phyloP scores from a whole-genome alignment of 2,329 filamentous ascomycete species.

The Scedosporium aurantiacum region DNA sequence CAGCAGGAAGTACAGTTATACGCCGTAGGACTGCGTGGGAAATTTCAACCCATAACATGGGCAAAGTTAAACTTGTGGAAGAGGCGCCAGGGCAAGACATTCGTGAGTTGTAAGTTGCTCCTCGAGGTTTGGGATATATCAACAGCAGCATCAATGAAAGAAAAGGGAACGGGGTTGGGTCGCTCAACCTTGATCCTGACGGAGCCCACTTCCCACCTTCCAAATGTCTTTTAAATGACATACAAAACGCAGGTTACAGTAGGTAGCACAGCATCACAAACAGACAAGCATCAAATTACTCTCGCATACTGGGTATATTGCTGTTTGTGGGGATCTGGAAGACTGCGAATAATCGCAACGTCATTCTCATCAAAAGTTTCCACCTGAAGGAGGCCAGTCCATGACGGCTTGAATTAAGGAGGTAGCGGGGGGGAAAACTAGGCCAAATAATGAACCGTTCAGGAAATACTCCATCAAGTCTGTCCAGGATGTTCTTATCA shows the following conservation, averaged over 20 bases:
- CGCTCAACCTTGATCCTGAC: not conserved
- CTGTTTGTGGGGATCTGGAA: not conserved
- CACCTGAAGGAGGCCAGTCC: no score
- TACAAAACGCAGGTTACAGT: not conserved
- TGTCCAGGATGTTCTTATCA: not conserved
- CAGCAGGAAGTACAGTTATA: no score
- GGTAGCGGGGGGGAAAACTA: no score
- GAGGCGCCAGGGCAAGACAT: no score
- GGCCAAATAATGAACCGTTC: no score
- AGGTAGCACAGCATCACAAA: not conserved
- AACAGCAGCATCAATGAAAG: not conserved
- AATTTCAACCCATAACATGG: no score
- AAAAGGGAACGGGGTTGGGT: not conserved
- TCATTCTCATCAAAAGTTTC: no score
- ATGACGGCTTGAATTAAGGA: no score
- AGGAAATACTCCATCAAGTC: not conserved
- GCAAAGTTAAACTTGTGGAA: no score
- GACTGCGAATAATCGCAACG: not conserved
- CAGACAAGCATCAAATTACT: not conserved
- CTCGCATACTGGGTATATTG: no score
- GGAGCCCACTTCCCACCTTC: not conserved
- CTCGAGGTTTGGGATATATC: not conserved
- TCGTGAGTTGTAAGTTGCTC: not conserved
- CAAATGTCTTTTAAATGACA: not conserved
- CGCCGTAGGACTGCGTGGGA: no score